Conservation (phyloP, 306 rosid species). For the Astragalus glycyphyllos region DNA sequence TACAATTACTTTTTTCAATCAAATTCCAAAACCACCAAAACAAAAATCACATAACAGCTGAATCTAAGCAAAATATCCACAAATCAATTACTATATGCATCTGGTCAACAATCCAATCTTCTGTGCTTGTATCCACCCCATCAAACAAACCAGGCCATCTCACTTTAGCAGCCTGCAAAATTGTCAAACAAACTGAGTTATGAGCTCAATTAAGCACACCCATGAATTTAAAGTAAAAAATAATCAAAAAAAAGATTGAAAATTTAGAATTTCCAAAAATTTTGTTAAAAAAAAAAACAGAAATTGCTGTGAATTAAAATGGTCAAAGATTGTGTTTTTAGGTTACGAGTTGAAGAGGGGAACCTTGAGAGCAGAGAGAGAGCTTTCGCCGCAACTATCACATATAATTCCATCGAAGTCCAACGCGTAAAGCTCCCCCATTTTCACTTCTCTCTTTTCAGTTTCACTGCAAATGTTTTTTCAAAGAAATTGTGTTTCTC, state of each 20-base stretch:
- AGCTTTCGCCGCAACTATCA: slow-evolving; percentile 95
- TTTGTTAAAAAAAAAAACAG: background rate
- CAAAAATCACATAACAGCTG: slow-evolving; percentile 10
- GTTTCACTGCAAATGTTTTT: slow-evolving; percentile 14
- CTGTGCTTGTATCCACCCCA: slow-evolving; percentile 63
- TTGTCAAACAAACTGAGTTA: slow-evolving; percentile 36
- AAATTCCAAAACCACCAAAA: slow-evolving; percentile 25
- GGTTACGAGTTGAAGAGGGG: slow-evolving; percentile 7
- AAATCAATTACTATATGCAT: slow-evolving; percentile 67
- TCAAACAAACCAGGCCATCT: slow-evolving; percentile 80
- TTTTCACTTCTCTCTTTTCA: slow-evolving; percentile 40
- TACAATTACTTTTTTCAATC: background rate
- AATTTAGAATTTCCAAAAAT: background rate
- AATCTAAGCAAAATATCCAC: slow-evolving; percentile 13
- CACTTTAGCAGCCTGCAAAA: slow-evolving; percentile 78
- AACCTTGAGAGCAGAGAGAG: slow-evolving; percentile 88
- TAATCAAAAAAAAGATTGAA: background rate
- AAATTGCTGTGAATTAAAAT: background rate
- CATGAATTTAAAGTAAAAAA: slow-evolving; percentile 1
- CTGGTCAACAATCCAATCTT: slow-evolving; percentile 80
- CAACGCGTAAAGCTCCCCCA: slow-evolving; percentile 90
- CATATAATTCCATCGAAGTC: slow-evolving; percentile 94
- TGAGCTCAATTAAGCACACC: background rate
- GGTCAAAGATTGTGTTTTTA: background rate
- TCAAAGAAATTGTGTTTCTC: too few species aligned